Percentiles rank a stretch among this genome's conserved stretches.
Evolutionary conservation across 2,329 filamentous ascomycete genomes (phyloP).

Genomic region (Arthrinium puccinioides): DNA sequence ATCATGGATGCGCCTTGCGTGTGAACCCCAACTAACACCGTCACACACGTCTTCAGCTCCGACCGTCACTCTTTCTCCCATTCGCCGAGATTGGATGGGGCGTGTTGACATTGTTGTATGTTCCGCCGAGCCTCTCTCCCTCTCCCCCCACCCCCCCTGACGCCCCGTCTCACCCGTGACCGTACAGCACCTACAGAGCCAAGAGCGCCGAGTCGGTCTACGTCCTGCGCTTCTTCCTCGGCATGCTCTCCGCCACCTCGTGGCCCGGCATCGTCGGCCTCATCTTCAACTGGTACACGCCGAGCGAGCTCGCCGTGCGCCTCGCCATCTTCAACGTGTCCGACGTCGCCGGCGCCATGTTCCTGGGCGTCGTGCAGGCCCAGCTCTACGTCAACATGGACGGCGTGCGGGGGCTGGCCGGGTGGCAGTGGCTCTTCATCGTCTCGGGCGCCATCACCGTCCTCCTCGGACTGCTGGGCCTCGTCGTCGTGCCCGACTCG

Average conservation of each 20-base stretch:
- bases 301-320: conserved; percentile 29
- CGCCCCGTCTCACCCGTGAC: no score
- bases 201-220: conserved; percentile 14
- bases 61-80: conserved; percentile 14
- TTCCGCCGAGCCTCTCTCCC: neutral
- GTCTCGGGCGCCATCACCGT: conserved; percentile 36
- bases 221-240: conserved; percentile 27
- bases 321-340: conserved; percentile 36
- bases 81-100: conserved; percentile 32
- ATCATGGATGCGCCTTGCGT: no score
- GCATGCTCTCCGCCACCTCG: conserved; percentile 23
- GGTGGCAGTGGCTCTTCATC: conserved; percentile 41
- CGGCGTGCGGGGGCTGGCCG: conserved; percentile 28
- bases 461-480: conserved; percentile 29
- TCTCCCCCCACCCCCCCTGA: no score
- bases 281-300: conserved; percentile 41
- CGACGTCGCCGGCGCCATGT: conserved; percentile 35
- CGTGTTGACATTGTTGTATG: conserved; percentile 9
- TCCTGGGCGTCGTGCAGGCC: conserved; percentile 33
- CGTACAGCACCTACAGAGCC: neutral
- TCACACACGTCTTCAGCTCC: no score
- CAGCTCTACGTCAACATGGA: conserved; percentile 22
- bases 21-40: no score
- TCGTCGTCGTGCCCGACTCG: conserved; percentile 28
- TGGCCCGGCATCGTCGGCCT: conserved; percentile 28